These are phyloP conservation scores for Diutina neorugosa DNA, from an alignment of 1,139 yeast genomes.

Conservation along the genomic window DNA sequence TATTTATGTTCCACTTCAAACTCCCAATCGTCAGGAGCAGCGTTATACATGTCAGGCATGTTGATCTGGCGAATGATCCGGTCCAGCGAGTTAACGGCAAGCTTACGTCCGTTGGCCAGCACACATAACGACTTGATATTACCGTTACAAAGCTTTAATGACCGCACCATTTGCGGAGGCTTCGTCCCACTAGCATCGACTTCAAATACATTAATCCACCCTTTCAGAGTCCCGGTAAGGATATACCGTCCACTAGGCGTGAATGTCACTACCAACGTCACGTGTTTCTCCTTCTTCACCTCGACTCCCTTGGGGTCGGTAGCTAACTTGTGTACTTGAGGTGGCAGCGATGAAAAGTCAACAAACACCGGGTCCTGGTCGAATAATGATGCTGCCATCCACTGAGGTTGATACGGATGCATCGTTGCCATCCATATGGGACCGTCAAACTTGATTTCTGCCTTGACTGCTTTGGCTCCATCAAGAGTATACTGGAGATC, in stretches of 20 bases:
- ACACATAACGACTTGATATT: constrained; percentile 62
- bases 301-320: constrained; percentile 12
- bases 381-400: constrained; percentile 35
- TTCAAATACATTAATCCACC: constrained; percentile 50
- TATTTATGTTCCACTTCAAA: constrained; percentile 70
- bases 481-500: constrained; percentile 32
- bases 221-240: constrained; percentile 71
- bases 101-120: constrained; percentile 52
- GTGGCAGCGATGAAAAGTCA: constrained; percentile 26
- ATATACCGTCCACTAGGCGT: constrained; percentile 31
- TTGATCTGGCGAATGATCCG: constrained; percentile 63
- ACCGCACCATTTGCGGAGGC: constrained; percentile 24
- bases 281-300: constrained; percentile 14
- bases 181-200: constrained; percentile 8
- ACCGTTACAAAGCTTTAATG: constrained; percentile 48
- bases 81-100: constrained; percentile 77
- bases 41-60: constrained; percentile 36
- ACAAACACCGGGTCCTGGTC: constrained; percentile 48
- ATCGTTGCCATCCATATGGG: constrained; percentile 62
- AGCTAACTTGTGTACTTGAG: constrained; percentile 15
- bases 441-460: constrained; percentile 45
- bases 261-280: constrained; percentile 22
- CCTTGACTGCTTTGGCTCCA: constrained; percentile 16
- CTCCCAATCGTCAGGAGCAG: constrained; percentile 27
- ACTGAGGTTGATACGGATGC: constrained; percentile 36